Evolutionary conservation across 306 rosid genomes (phyloP).

Genomic region (Cucurbita argyrosperma): DNA sequence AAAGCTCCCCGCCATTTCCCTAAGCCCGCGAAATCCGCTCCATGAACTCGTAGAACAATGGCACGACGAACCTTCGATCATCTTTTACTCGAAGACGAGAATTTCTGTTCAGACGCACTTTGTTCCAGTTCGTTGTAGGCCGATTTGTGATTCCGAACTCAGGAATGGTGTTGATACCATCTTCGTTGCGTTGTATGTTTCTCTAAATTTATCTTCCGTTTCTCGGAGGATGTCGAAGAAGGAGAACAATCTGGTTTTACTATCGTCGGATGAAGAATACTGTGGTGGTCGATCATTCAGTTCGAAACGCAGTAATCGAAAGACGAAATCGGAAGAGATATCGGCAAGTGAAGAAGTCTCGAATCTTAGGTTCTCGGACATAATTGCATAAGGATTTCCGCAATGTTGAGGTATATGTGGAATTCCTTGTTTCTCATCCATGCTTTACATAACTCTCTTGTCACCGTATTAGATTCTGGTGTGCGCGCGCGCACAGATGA

Average conservation of each 20-base stretch:
- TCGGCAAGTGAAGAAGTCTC: conserved; percentile 50
- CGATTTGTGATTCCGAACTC: not conserved
- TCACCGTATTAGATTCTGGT: too few relatives aligned
- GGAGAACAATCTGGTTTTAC: conserved; percentile 31
- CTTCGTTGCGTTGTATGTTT: not conserved
- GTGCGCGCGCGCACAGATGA: not conserved
- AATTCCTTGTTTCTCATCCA: not conserved
- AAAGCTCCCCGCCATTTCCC: not conserved
- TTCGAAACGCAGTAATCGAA: conserved; percentile 15
- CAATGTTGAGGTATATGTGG: conserved; percentile 33
- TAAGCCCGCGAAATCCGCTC: not conserved
- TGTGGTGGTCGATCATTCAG: conserved; percentile 17
- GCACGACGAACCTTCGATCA: not conserved
- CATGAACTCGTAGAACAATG: not conserved
- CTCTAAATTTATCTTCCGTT: not conserved
- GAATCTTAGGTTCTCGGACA: conserved; percentile 29
- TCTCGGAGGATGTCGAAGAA: conserved; percentile 46
- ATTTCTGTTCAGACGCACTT: not conserved
- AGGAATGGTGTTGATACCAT: not conserved
- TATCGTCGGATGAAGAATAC: conserved; percentile 65
- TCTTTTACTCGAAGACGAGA: not conserved
- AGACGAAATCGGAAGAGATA: conserved; percentile 27
- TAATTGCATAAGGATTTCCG: conserved; percentile 17
- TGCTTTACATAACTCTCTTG: not conserved
- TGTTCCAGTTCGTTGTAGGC: not conserved